Evolutionary conservation across 2,329 filamentous ascomycete genomes (phyloP), one percentile per base, ranked within the genome.

Genomic region (Claviceps cyperi): DNA sequence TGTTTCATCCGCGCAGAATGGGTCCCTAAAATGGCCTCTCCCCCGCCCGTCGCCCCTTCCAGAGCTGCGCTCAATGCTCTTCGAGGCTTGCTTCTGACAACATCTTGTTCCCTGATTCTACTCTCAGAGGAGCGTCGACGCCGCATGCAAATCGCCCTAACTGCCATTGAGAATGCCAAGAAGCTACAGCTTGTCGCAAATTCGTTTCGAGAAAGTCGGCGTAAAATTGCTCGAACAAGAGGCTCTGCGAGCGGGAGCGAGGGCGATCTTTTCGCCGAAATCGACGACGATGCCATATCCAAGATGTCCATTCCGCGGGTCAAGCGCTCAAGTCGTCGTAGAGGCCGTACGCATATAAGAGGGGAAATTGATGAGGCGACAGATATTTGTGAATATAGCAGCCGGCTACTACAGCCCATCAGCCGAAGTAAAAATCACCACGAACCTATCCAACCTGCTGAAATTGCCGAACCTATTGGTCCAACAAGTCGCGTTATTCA

Each of bases 91-190:
- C 69, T 76, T 50, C 62, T 80, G 15, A 76, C 76, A 47, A 78
- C 76, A 2, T 77, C 76, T 8, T 79, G 75, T 58, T 78, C 75
- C 41, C 68, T 79, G 50, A 69, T 72, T 47, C 60, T 76, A 24
- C 64, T 80, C 50, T 68, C 76, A 51, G 76, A 80, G 61, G 76
- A 80, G 60, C 74, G 75, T 46, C 70, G 76, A 52, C 73, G 74
- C 51, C 71, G 75, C 24, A 72, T 78, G 53, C 72, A 72, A 50
- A 66, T 75, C 43, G 69, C 74, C 36, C 67, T 67, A 43, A 65
- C 72, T 19, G 72, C 74, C 15, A 66, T 76, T 37, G 67, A 74
- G 4, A 79, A 79, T 66, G 74, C 71, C 21, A 66, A 72, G 50
- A 76, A 70, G 51, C 59, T 78, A 9, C 75, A 71, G 28, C 9